Evolutionary conservation across 2,329 filamentous ascomycete species (phyloP).

Genomic region (Pestalotiopsis sp.): DNA sequence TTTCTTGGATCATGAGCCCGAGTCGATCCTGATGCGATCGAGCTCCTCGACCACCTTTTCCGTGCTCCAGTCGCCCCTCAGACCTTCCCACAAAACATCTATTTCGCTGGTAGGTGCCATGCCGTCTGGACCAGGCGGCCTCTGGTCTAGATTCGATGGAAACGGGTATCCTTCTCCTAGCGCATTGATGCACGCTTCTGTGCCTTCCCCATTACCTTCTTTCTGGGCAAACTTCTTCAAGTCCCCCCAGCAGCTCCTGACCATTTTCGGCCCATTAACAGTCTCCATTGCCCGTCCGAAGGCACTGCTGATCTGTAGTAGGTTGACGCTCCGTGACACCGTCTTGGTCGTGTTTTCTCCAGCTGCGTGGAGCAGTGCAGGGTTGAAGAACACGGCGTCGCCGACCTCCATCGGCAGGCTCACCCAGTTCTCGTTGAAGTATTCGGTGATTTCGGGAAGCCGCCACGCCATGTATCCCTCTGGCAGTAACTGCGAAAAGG

Average conservation of each 20-base stretch:
- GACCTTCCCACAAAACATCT: conserved; percentile 16
- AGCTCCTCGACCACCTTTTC: conserved; percentile 13
- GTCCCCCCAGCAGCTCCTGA: conserved; percentile 46
- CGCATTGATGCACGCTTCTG: conserved; percentile 34
- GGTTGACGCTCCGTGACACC: conserved; percentile 58
- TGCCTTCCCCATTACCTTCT: conserved; percentile 3
- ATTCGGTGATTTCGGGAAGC: conserved; percentile 50
- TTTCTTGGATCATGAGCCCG: background rate
- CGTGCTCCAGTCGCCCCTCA: conserved; percentile 13
- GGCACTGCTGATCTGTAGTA: conserved; percentile 62
- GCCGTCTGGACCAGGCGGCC: conserved; percentile 52
- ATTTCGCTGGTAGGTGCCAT: conserved; percentile 47
- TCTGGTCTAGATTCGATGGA: conserved; percentile 56
- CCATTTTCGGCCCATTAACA: conserved; percentile 51
- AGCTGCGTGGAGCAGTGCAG: conserved; percentile 64
- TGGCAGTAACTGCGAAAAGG: conserved; percentile 59
- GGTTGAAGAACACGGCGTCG: conserved; percentile 66
- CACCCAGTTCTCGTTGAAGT: conserved; percentile 55
- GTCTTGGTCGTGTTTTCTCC: conserved; percentile 53
- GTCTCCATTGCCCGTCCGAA: conserved; percentile 67
- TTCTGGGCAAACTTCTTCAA: conserved; percentile 24
- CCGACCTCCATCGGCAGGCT: conserved; percentile 54
- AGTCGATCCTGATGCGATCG: conserved; percentile 12
- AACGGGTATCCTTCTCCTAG: conserved; percentile 59
- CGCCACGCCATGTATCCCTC: conserved; percentile 62